Conservation (phyloP, 495 filamentous ascomycete genomes). For the Penicillium manginii region DNA sequence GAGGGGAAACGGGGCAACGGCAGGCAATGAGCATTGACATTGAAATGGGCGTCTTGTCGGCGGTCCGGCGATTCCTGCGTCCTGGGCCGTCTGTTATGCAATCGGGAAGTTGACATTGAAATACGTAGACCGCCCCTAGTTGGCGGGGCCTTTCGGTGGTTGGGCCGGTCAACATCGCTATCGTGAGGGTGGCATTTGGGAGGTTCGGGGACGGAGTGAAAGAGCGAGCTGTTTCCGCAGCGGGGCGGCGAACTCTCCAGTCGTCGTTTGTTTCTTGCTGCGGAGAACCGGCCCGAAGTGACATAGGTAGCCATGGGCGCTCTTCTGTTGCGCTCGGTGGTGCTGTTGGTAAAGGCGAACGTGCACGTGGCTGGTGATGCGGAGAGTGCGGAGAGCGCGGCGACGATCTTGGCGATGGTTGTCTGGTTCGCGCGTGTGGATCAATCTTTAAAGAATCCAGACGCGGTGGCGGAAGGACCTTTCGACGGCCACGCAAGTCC, state of each 20-base stretch:
- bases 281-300: slow-evolving; percentile 30
- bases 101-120: slow-evolving; percentile 46
- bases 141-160: slow-evolving; percentile 34
- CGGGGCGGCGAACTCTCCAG: slow-evolving; percentile 22
- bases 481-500: slow-evolving; percentile 40
- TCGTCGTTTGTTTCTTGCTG: slow-evolving; percentile 27
- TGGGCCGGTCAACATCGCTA: slow-evolving; percentile 30
- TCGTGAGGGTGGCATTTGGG: slow-evolving; percentile 27
- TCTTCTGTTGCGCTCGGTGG: slow-evolving; percentile 26
- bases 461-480: slow-evolving; percentile 37
- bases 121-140: slow-evolving; percentile 38
- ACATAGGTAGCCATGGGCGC: slow-evolving; percentile 32
- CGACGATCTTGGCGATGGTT: slow-evolving; percentile 25
- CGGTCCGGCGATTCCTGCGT: slow-evolving; percentile 35
- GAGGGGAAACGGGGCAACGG: slow-evolving; percentile 39
- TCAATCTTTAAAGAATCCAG: slow-evolving; percentile 41
- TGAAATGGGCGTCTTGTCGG: slow-evolving; percentile 23
- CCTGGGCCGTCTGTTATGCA: slow-evolving; percentile 35
- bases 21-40: slow-evolving; percentile 27
- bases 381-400: slow-evolving; percentile 29
- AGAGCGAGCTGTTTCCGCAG: slow-evolving; percentile 25
- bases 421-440: slow-evolving; percentile 34
- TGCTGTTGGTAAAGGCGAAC: slow-evolving; percentile 33
- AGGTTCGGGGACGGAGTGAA: slow-evolving; percentile 24
- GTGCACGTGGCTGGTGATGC: slow-evolving; percentile 27